phyloP scores from a whole-genome alignment of 768 basidiomycete genomes.

The Leccinum barrowsii region DNA sequence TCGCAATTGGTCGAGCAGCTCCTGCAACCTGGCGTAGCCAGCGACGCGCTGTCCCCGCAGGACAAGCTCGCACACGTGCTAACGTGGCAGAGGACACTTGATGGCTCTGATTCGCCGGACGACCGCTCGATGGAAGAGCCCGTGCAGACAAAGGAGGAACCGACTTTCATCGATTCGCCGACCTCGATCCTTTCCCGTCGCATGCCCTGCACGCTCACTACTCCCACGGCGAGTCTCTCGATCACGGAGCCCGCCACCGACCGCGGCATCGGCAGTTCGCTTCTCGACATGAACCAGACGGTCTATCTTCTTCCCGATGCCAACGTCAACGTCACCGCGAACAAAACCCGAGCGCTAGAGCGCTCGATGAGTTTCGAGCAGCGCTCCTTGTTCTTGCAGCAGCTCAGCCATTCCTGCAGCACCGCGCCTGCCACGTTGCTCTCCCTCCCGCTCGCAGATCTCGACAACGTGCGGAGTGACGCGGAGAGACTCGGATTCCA shows the following conservation, averaged over 20 bases:
- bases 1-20: slow-evolving; percentile 46
- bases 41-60: slow-evolving; percentile 18
- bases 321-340: slow-evolving; percentile 5
- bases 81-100: slow-evolving; percentile 32
- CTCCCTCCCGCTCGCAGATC: slow-evolving; percentile 43
- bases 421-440: slow-evolving; percentile 46
- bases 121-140: slow-evolving; percentile 30
- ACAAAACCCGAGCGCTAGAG: slow-evolving; percentile 31
- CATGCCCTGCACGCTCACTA: slow-evolving; percentile 57
- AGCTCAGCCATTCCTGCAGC: slow-evolving; percentile 35
- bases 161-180: neutral
- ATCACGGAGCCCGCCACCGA: slow-evolving; percentile 31
- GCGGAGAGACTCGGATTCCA: slow-evolving; percentile 44
- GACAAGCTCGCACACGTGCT: slow-evolving; percentile 29
- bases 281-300: slow-evolving; percentile 25
- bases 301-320: slow-evolving; percentile 21
- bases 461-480: slow-evolving; percentile 37
- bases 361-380: slow-evolving; percentile 52
- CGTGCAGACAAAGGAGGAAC: slow-evolving; percentile 7
- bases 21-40: slow-evolving; percentile 41
- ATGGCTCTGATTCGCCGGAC: slow-evolving; percentile 30
- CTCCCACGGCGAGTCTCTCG: slow-evolving; percentile 41
- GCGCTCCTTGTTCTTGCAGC: slow-evolving; percentile 47
- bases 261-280: slow-evolving; percentile 27
- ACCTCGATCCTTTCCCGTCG: slow-evolving; percentile 26